These are phyloP conservation scores for Eudorina sp. DNA, from an alignment of 139 green algal genomes.

Conservation along the genomic window DNA sequence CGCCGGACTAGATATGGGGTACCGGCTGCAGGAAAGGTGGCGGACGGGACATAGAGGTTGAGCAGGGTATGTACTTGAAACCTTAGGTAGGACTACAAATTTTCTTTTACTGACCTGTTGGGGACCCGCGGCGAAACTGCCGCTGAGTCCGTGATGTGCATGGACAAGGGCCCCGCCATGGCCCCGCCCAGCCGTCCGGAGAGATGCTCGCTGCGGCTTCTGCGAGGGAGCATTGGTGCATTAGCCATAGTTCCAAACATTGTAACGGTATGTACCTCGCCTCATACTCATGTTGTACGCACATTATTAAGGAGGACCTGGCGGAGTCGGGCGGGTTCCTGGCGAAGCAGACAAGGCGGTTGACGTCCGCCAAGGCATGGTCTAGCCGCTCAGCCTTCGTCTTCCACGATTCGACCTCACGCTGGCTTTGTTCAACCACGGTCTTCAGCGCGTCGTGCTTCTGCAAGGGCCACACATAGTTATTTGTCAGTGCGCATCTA, in stretches of 20 bases:
- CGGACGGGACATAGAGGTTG: no score
- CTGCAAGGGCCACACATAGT: background rate
- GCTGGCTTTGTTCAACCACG: conserved; percentile 6
- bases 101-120: conserved; percentile 3
- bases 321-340: conserved; percentile 37
- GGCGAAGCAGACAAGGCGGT: conserved; percentile 23
- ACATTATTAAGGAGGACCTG: conserved; percentile 45
- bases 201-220: conserved; percentile 18
- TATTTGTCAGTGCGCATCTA: background rate
- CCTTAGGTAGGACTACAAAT: no score
- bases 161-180: background rate
- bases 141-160: conserved; percentile 25
- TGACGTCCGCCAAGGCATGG: conserved; percentile 34
- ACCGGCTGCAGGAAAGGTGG: conserved; percentile 4
- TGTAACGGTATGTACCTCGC: background rate
- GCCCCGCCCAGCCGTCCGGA: background rate
- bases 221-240: background rate
- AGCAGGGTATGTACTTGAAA: no score
- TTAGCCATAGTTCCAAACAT: background rate
- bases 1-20: background rate
- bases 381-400: conserved; percentile 35
- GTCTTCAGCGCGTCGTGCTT: conserved; percentile 24
- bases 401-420: conserved; percentile 38
- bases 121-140: background rate
- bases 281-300: background rate